Evolutionary conservation across 2,329 filamentous ascomycete genomes (phyloP).

Genomic region (Periconia sp.): DNA sequence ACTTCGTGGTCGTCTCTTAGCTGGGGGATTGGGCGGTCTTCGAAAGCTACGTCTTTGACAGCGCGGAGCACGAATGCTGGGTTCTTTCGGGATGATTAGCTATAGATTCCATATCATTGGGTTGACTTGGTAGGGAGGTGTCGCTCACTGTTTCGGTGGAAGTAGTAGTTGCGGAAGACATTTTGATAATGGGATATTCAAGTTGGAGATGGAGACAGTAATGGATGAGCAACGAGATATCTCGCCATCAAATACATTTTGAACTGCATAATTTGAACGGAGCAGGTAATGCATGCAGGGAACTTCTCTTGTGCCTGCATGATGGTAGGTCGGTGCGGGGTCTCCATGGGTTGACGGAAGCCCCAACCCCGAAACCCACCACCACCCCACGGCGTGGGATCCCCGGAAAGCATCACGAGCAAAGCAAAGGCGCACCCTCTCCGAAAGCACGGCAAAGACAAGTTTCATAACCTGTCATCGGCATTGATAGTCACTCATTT

Average conservation of each 20-base stretch:
- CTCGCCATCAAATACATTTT: not conserved
- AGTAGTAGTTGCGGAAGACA: constrained; percentile 4
- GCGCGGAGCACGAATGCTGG: constrained; percentile 52
- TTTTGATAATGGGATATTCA: not conserved
- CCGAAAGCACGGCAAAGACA: not conserved
- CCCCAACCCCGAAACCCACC: not conserved
- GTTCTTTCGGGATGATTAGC: constrained; percentile 32
- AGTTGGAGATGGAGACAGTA: not conserved
- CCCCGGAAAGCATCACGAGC: not conserved
- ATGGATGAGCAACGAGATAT: not conserved
- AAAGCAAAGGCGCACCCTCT: constrained; percentile 3
- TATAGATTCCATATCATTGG: not conserved
- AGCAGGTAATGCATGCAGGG: not conserved
- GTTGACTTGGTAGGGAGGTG: not conserved
- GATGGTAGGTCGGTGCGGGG: not conserved
- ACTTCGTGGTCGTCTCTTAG: constrained; percentile 56
- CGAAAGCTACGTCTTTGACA: constrained; percentile 49
- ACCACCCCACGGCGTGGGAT: not conserved
- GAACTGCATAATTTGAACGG: not conserved
- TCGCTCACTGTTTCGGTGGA: not conserved
- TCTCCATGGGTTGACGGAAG: not conserved
- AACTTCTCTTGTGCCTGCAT: not conserved
- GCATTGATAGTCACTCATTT: not conserved
- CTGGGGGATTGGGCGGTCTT: constrained; percentile 46
- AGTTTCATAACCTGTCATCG: not conserved